Base-by-base conservation (phyloP, 1,284 basidiomycete species). In the Moesziomyces globuligerus region DNA sequence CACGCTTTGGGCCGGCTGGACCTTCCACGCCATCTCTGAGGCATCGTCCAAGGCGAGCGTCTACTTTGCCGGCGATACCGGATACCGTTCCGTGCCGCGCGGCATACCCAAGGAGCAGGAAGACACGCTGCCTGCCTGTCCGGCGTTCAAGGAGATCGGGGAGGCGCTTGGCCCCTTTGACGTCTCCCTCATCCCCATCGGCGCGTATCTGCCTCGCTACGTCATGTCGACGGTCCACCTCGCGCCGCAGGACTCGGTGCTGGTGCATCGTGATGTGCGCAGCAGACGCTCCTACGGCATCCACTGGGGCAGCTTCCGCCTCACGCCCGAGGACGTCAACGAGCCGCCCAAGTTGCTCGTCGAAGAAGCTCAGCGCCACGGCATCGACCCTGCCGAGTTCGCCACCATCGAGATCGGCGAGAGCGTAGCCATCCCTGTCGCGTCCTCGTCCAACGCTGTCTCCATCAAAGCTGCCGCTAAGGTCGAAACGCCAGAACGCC, bases 61-160 rank as follows among this genome's bases (percentile, higher is more conserved):
- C 18, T 77, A 69, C 46, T 77, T 77, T 65, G 73, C 75, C 29
- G 75, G 75, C 23, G 72, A 75, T 28, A 72, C 74, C 1, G 75
- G 75, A 10, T 76, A 71, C 45, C 61, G 74, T 1, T 40, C 57
- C 5, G 66, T 76, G 15, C 67, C 64, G 3, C 24, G 64, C 8
- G 69, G 67, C 9, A 62, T 65, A 42, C 23, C 54, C 0, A 53
- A 28, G 24, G 67, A 74, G 48, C 24, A 74, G n/a, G 75, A 77
- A 26, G 72, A 71, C 21, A 25, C 50, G 5, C 56, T 76, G 20
- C 66, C 72, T 1, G n/a, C 40, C 24, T 76, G 72, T 38, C 76
- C 76, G 3, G 74, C 74, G 24, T 78, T 78, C 50, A 53, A 64
- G 23, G 76, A 78, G 51, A 75, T 77, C 20, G 76, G 76, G 13